Conservation (phyloP, 1,284 basidiomycete genomes). For the Meira miltonrushii region DNA sequence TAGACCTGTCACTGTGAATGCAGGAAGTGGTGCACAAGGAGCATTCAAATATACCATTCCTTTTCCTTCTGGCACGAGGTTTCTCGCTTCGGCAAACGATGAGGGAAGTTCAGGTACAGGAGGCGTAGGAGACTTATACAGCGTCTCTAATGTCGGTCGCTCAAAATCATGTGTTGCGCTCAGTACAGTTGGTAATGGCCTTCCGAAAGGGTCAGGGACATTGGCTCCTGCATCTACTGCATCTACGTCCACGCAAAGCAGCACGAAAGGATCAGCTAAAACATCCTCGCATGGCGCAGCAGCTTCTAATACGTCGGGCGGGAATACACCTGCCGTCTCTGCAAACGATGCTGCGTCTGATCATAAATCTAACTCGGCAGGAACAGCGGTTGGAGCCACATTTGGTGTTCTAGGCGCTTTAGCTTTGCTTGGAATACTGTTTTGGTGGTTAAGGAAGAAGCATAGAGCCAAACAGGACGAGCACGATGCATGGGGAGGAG, state of each 20-base stretch:
- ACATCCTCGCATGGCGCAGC: neutral
- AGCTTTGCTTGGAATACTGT: neutral
- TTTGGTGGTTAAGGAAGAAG: constrained; percentile 6
- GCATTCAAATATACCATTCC: constrained; percentile 3
- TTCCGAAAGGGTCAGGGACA: neutral
- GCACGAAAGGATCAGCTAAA: neutral
- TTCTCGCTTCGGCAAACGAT: constrained; percentile 10
- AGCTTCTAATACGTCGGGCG: neutral
- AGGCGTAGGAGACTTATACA: constrained; percentile 14
- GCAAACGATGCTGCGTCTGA: neutral
- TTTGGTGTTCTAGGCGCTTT: constrained; percentile 1
- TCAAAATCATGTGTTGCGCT: neutral
- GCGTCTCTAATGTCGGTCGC: constrained; percentile 1
- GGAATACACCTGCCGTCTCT: neutral
- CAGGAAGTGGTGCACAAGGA: neutral
- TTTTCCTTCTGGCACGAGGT: constrained; percentile 9
- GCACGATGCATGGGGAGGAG: neutral
- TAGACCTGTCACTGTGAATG: constrained; percentile 3
- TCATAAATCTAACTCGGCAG: neutral
- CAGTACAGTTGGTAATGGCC: neutral
- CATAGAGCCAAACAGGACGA: neutral
- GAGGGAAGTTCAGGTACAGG: constrained; percentile 15
- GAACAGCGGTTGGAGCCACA: constrained; percentile 3
- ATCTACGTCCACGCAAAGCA: neutral
- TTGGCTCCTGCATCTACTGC: neutral